Conservation (phyloP, 2,329 filamentous ascomycete species). For the Colletotrichum tropicale region DNA sequence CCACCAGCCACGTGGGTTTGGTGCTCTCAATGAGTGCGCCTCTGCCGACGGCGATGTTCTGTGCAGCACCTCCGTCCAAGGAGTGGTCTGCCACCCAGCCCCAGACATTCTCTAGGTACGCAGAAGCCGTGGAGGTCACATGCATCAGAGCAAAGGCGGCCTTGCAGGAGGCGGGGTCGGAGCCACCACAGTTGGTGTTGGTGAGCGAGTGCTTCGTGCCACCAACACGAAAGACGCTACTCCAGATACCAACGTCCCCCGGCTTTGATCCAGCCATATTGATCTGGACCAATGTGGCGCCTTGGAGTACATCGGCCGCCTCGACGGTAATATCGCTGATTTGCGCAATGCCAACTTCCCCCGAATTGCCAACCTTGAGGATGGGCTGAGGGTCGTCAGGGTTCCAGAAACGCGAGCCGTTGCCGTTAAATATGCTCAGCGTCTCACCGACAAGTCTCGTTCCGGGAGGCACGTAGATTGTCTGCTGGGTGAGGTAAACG, state of each 20-base stretch:
- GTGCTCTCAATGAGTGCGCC: slow-evolving; percentile 51
- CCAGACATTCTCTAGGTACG: slow-evolving; percentile 61
- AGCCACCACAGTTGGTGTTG: slow-evolving; percentile 37
- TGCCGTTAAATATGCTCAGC: slow-evolving; percentile 53
- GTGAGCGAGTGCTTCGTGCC: slow-evolving; percentile 45
- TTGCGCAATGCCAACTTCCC: slow-evolving; percentile 53
- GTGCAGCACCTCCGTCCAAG: slow-evolving; percentile 46
- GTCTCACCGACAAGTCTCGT: slow-evolving; percentile 60
- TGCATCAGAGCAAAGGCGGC: slow-evolving; percentile 55
- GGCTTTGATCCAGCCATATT: slow-evolving; percentile 51
- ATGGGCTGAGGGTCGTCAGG: slow-evolving; percentile 48
- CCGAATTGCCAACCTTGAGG: slow-evolving; percentile 53
- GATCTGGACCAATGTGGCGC: slow-evolving; percentile 47
- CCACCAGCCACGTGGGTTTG: slow-evolving; percentile 57
- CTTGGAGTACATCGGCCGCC: slow-evolving; percentile 47
- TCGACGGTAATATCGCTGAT: slow-evolving; percentile 59
- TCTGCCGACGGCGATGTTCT: slow-evolving; percentile 49
- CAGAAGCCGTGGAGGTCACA: slow-evolving; percentile 46
- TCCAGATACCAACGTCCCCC: slow-evolving; percentile 57
- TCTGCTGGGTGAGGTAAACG: slow-evolving; percentile 11
- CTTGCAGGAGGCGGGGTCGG: slow-evolving; percentile 42
- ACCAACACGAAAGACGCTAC: slow-evolving; percentile 49
- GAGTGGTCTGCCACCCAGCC: slow-evolving; percentile 53
- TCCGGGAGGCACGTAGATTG: slow-evolving; percentile 28
- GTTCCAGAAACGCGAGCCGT: slow-evolving; percentile 49